Percentiles rank a stretch among this genome's conserved stretches.
phyloP scores from a whole-genome alignment of 164 flowering plant genomes.

The Stephania cephalantha region DNA sequence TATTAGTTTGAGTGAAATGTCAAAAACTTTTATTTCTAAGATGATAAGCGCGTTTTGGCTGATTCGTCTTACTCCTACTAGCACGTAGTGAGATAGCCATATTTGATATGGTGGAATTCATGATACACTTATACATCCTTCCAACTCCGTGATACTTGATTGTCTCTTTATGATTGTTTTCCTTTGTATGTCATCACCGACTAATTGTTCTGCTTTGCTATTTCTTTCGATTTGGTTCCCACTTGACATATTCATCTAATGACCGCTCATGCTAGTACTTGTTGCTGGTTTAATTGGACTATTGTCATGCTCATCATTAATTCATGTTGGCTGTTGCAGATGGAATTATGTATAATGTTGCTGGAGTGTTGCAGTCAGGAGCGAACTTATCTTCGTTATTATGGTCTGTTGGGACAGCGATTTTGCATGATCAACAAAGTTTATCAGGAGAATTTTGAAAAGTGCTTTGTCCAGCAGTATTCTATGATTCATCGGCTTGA shows the following conservation, averaged over 20 bases:
- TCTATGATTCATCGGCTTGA: slow-evolving; percentile 93
- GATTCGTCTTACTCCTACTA: too few relatives aligned
- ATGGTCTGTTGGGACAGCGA: slow-evolving; percentile 89
- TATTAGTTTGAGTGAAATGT: too few relatives aligned
- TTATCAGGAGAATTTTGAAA: slow-evolving; percentile 86
- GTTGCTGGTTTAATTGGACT: not conserved
- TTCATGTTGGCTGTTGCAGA: slow-evolving; percentile 38
- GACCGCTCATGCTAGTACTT: not conserved
- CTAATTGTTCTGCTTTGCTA: not conserved
- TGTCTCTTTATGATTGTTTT: too few relatives aligned
- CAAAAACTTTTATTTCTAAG: too few relatives aligned
- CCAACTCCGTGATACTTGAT: too few relatives aligned
- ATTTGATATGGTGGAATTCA: too few relatives aligned
- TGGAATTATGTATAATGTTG: slow-evolving; percentile 94
- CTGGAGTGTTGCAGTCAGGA: slow-evolving; percentile 97
- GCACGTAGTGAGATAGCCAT: too few relatives aligned
- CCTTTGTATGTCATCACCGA: not conserved
- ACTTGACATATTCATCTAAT: not conserved
- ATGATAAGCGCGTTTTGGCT: too few relatives aligned
- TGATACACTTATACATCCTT: too few relatives aligned
- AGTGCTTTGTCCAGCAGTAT: slow-evolving; percentile 86
- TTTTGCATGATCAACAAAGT: slow-evolving; percentile 92
- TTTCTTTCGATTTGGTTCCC: not conserved
- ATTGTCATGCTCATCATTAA: not conserved
- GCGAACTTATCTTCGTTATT: slow-evolving; percentile 84